Conservation (phyloP, 441 rosid genomes). For the Syzygium syzygioides region DNA sequence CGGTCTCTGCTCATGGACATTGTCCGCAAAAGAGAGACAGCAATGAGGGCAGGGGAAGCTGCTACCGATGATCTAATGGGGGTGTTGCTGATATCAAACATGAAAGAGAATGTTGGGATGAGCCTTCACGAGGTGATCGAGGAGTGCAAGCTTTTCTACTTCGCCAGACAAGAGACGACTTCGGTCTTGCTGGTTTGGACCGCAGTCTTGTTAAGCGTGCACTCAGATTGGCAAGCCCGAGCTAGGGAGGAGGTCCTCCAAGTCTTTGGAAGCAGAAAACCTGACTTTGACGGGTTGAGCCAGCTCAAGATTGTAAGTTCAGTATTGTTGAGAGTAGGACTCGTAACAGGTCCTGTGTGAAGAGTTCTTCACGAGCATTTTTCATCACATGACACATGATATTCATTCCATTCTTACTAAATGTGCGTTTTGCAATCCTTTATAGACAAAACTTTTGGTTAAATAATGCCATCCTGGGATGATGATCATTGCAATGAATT, state of each 20-base stretch:
- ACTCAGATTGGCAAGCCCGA: constrained; percentile 18
- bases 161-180: constrained; percentile 19
- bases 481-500: not conserved
- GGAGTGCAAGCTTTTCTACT: constrained; percentile 23
- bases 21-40: constrained; percentile 7
- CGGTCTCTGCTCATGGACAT: constrained; percentile 5
- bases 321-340: too few relatives aligned
- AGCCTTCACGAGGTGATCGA: constrained; percentile 8
- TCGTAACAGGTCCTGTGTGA: not conserved
- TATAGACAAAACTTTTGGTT: too few relatives aligned
- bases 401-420: not conserved
- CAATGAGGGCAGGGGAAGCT: constrained; percentile 16
- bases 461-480: too few relatives aligned
- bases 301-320: constrained; percentile 26
- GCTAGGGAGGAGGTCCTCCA: constrained; percentile 23
- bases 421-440: too few relatives aligned
- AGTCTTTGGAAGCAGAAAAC: constrained; percentile 9
- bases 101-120: constrained; percentile 11
- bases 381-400: not conserved
- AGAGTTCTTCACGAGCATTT: not conserved
- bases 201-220: constrained; percentile 3
- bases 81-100: constrained; percentile 29
- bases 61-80: constrained; percentile 31
- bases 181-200: constrained; percentile 21
- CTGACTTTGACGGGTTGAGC: constrained; percentile 20